Evolutionary conservation across 208 protist species (phyloP), one percentile per base, ranked within the genome.

Genomic region (Crithidia brevicula): DNA sequence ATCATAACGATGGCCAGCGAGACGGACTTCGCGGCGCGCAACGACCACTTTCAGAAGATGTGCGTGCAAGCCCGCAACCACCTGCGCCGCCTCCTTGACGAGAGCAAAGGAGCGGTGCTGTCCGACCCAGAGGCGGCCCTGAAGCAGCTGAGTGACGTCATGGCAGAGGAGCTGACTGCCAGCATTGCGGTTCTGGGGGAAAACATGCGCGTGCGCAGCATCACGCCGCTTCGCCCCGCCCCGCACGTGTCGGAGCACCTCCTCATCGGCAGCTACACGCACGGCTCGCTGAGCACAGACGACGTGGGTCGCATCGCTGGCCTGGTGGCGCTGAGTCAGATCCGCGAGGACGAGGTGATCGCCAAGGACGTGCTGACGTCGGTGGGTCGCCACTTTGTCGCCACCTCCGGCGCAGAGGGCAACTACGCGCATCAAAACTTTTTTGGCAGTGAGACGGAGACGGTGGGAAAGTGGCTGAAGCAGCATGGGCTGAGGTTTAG

Each of bases 11-110:
- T 98, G 46, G 94, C 88, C 76, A 88, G 80, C 64, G 91, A 98
- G 51, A 98, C 94, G 1, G 94, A 98, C 70, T 98, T 98, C 57
- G 94, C 91, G 15, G 86, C 89, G 22, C 86, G 91, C 57, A 94
- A 88, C 68, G 65, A 74, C 57, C 81, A 93, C 56, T 96, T 96
- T 56, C 83, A 88, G 67, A 66, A 62, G 40, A 52, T 67, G 22
- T 92, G 86, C 67, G 34, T 67, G 15, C 63, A 51, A 23, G 82
- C 85, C 22, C 72, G 77, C 58, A 62, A 64, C 10, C 51, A 61
- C 22, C 50, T 92, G 43, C 58, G 61, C 13, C 45, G 11, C 1
- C 42, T 87, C 46, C 77, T 96, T n/a, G 68, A 86, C 23, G 63
- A 73, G 31, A 86, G 63, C 34, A 56, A 77, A 30, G 91, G 88